These are phyloP conservation scores for Monosporascus cannonballus DNA, from an alignment of 2,329 filamentous ascomycete genomes.

Conservation along the genomic window DNA sequence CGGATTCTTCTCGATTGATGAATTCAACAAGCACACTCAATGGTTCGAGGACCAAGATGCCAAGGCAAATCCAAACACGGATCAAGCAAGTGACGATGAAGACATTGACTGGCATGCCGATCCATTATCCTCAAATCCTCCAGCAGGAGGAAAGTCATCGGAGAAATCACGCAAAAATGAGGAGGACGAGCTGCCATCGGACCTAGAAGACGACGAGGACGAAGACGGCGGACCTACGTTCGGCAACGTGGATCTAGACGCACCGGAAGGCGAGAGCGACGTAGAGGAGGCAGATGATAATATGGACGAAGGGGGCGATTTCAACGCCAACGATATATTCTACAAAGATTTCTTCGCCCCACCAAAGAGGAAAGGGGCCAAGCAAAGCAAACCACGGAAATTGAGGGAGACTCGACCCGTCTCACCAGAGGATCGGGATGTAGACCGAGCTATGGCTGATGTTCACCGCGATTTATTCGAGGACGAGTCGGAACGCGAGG, in stretches of 20 bases:
- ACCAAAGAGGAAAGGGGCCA: constrained; percentile 64
- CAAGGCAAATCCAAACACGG: constrained; percentile 67
- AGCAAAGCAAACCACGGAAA: constrained; percentile 41
- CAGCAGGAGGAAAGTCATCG: constrained; percentile 20
- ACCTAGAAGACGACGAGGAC: constrained; percentile 50
- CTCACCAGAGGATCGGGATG: constrained; percentile 54
- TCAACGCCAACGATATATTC: constrained; percentile 81
- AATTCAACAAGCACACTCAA: constrained; percentile 93
- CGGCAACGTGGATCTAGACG: constrained; percentile 69
- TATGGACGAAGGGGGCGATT: constrained; percentile 46
- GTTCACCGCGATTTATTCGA: constrained; percentile 90
- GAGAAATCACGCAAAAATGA: constrained; percentile 31
- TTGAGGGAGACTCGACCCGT: constrained; percentile 34
- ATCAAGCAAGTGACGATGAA: constrained; percentile 73
- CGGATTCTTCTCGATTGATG: constrained; percentile 95
- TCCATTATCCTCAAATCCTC: constrained; percentile 46
- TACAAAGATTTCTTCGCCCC: constrained; percentile 93
- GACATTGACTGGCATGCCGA: constrained; percentile 84
- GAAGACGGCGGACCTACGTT: constrained; percentile 81
- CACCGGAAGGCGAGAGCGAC: constrained; percentile 62
- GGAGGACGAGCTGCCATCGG: constrained; percentile 30
- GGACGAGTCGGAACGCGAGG: constrained; percentile 59
- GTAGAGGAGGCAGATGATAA: constrained; percentile 54
- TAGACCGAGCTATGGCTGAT: constrained; percentile 78
- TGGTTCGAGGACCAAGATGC: constrained; percentile 82